Evolutionary conservation across 163 green algal genomes (phyloP).

Genomic region (Volvox carteri): DNA sequence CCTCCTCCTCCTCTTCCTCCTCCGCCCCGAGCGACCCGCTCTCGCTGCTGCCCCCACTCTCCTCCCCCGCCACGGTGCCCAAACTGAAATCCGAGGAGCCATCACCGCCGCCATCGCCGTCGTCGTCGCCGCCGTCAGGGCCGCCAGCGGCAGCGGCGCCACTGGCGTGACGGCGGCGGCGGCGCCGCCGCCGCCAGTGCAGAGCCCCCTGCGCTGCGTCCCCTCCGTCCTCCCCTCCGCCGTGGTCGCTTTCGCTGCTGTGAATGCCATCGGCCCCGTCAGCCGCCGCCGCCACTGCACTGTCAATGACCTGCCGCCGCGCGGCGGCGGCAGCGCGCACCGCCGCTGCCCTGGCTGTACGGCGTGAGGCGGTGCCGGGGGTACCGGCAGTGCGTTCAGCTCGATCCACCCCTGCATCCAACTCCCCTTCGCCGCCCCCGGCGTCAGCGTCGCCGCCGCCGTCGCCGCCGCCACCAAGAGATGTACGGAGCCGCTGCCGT

Average conservation of each 20-base stretch:
- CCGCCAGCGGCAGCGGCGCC: neutral
- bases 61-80: neutral
- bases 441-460: too few relatives aligned
- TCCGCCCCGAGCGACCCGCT: neutral
- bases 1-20: slow-evolving; percentile 18
- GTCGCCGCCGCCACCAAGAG: too few relatives aligned
- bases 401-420: too few relatives aligned
- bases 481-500: neutral
- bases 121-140: neutral
- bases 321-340: neutral
- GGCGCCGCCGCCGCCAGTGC: neutral
- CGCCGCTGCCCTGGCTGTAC: neutral
- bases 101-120: neutral
- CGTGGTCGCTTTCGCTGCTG: neutral
- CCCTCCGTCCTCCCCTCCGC: neutral
- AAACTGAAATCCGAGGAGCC: neutral
- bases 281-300: neutral
- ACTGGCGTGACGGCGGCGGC: neutral
- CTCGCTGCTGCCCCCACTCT: neutral
- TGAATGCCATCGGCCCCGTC: too few relatives aligned
- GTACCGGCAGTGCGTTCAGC: too few relatives aligned
- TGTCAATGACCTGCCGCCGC: neutral
- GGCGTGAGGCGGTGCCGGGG: too few relatives aligned
- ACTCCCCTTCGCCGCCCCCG: too few relatives aligned
- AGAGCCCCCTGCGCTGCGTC: neutral